Conservation (phyloP, 371 early-diverging fungal genomes). For the Smittium mucronatum region DNA sequence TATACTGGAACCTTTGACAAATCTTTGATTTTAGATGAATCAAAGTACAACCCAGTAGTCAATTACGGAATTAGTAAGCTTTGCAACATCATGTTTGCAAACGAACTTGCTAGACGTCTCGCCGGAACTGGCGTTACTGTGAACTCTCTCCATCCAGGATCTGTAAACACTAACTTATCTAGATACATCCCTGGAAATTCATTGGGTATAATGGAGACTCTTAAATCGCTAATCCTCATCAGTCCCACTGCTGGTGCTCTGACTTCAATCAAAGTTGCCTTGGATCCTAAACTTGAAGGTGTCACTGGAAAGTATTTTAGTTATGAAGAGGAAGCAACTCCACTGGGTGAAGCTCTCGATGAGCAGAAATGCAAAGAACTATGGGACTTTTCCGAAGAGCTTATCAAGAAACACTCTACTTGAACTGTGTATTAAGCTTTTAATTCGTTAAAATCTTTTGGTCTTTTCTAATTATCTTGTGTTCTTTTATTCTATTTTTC, state of each 20-base stretch:
- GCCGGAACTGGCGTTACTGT: conserved; percentile 34
- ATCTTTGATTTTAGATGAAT: background rate
- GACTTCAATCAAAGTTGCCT: conserved; percentile 43
- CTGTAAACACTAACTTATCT: conserved; percentile 36
- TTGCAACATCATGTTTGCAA: conserved; percentile 12
- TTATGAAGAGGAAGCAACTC: background rate
- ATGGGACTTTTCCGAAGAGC: conserved; percentile 14
- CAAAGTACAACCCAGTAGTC: background rate
- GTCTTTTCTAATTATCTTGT: too few relatives aligned
- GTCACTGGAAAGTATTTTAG: conserved; percentile 37
- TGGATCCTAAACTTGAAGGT: conserved; percentile 42
- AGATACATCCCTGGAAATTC: conserved; percentile 18
- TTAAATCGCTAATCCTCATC: conserved; percentile 14
- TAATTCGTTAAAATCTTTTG: too few relatives aligned
- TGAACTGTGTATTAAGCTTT: too few relatives aligned
- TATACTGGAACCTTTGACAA: conserved; percentile 24
- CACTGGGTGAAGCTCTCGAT: conserved; percentile 7
- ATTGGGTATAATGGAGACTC: background rate
- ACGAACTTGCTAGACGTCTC: conserved; percentile 20
- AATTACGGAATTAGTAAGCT: conserved; percentile 10
- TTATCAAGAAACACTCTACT: conserved; percentile 3
- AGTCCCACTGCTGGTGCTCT: conserved; percentile 37
- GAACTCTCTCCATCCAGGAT: conserved; percentile 51
- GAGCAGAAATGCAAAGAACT: conserved; percentile 13
- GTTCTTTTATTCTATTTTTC: too few relatives aligned